Evolutionary conservation across 495 filamentous ascomycete species (phyloP), one percentile per base, ranked within the genome.

Genomic region (Neurospora sublineolata): DNA sequence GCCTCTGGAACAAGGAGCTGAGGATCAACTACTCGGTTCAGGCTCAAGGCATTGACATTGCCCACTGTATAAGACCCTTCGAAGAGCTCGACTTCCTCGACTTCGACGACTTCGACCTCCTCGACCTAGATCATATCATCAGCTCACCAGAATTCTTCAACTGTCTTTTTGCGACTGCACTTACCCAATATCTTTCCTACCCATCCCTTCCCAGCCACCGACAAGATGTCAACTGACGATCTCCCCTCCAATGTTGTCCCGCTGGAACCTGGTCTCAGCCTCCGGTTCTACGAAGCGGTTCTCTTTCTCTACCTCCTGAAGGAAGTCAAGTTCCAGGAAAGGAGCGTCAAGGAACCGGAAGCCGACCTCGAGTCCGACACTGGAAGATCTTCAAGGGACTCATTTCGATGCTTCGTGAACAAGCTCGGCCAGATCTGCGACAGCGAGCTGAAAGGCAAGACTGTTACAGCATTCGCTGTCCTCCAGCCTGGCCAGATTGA

Each of bases 361-460:
- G 37, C 75, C 1, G 77, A 78, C 37, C 69, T 75, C 20, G 74
- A 76, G 14, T 40, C 36, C 0, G 30, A 8, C 6, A n/a, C 6
- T 16, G 72, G 69, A 37, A 75, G 58, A 23, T 71, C 72, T 0
- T 69, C 69, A 0, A 41, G 69, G 38, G 23, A 74, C 23, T 67
- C 38, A 3, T 78, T 72, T 68, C 40, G 36, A 8, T 76, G 74
- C 39, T 79, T 79, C 20, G 72, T 77, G 38, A 74, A 80, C 73
- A 80, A 79, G 58, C 67, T 79, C 0, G 67, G 37, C 37, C 77
- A 79, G 33, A 74, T 80, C 10, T 80, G 77, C 71, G 72, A 76
- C 72, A 77, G 18, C 46, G 38, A 33, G 10, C 14, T 18, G 0
- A 41, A 71, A 16, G 73, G 72, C 14, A 73, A 72, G 1, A 77